Percentiles rank a stretch among this genome's conserved stretches.
Evolutionary conservation across 495 filamentous ascomycete genomes (phyloP).

Genomic region (Amorphotheca resinae): DNA sequence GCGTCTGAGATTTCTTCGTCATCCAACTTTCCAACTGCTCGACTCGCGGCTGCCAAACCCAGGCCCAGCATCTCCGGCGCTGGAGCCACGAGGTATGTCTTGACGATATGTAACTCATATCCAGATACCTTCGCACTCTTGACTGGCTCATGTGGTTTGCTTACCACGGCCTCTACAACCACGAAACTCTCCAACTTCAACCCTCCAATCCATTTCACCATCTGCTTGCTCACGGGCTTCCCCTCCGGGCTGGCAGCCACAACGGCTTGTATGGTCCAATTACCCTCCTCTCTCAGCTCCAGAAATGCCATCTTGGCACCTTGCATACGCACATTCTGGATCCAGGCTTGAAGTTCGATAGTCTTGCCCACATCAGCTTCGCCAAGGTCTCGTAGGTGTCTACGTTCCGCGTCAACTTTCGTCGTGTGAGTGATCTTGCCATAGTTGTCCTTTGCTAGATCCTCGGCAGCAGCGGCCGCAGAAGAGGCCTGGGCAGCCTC

Average conservation of each 20-base stretch:
- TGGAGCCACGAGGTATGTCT: constrained; percentile 54
- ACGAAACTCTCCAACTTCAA: constrained; percentile 78
- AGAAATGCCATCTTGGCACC: constrained; percentile 88
- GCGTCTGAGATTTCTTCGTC: constrained; percentile 42
- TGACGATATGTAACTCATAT: constrained; percentile 77
- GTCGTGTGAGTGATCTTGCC: constrained; percentile 28
- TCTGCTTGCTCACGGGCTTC: constrained; percentile 53
- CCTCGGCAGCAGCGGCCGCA: constrained; percentile 42
- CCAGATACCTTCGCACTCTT: constrained; percentile 64
- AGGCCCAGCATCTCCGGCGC: constrained; percentile 55
- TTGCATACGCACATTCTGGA: constrained; percentile 80
- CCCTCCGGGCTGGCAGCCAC: constrained; percentile 43
- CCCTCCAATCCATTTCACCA: constrained; percentile 81
- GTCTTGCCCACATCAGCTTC: constrained; percentile 56
- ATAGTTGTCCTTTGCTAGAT: constrained; percentile 61
- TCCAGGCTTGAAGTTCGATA: constrained; percentile 66
- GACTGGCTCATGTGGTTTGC: constrained; percentile 71
- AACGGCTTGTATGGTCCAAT: constrained; percentile 61
- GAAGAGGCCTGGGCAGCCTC: constrained; percentile 27
- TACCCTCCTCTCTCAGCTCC: constrained; percentile 71
- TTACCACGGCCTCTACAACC: constrained; percentile 64
- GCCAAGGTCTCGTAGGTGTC: constrained; percentile 40
- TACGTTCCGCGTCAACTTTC: constrained; percentile 23
- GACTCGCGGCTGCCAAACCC: constrained; percentile 54
- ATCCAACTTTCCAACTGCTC: constrained; percentile 51